Percentiles rank a stretch among this genome's conserved stretches.
phyloP scores from a whole-genome alignment of 192 early-diverging fungal species.

The Gryganskiella cystojenkinii region DNA sequence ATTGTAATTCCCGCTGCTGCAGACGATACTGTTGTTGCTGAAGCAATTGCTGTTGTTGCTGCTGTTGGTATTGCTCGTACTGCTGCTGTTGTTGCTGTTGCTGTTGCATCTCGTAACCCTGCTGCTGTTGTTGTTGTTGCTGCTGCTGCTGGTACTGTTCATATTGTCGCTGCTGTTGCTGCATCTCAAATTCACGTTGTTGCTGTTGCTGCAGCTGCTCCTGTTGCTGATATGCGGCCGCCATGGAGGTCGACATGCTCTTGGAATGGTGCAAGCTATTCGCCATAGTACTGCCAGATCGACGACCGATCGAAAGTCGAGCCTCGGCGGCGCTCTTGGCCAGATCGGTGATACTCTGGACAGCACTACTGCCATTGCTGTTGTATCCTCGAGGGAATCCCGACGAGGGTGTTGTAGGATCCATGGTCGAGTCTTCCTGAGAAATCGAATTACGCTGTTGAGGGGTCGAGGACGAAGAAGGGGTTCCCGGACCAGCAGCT shows the following conservation, averaged over 20 bases:
- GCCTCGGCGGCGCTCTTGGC: slow-evolving; percentile 34
- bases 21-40: slow-evolving; percentile 22
- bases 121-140: slow-evolving; percentile 20
- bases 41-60: slow-evolving; percentile 19
- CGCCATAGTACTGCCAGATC: slow-evolving; percentile 26
- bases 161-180: slow-evolving; percentile 23
- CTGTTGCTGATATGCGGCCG: slow-evolving; percentile 30
- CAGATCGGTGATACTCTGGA: slow-evolving; percentile 23
- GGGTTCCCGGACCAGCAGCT: slow-evolving; percentile 14
- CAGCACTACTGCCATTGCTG: not conserved
- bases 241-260: slow-evolving; percentile 35
- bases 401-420: slow-evolving; percentile 14
- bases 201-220: slow-evolving; percentile 21
- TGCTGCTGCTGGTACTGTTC: slow-evolving; percentile 38
- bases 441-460: not conserved
- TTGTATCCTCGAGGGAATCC: slow-evolving; percentile 36
- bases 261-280: slow-evolving; percentile 31
- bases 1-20: slow-evolving; percentile 2
- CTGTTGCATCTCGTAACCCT: slow-evolving; percentile 15
- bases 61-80: slow-evolving; percentile 31
- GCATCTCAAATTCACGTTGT: slow-evolving; percentile 21
- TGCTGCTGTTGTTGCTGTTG: slow-evolving; percentile 30
- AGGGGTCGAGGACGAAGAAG: slow-evolving; percentile 5
- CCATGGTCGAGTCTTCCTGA: slow-evolving; percentile 2
- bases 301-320: slow-evolving; percentile 47